These are phyloP conservation scores for Albatrellus ellisii DNA, from an alignment of 768 basidiomycete species.

Conservation along the genomic window DNA sequence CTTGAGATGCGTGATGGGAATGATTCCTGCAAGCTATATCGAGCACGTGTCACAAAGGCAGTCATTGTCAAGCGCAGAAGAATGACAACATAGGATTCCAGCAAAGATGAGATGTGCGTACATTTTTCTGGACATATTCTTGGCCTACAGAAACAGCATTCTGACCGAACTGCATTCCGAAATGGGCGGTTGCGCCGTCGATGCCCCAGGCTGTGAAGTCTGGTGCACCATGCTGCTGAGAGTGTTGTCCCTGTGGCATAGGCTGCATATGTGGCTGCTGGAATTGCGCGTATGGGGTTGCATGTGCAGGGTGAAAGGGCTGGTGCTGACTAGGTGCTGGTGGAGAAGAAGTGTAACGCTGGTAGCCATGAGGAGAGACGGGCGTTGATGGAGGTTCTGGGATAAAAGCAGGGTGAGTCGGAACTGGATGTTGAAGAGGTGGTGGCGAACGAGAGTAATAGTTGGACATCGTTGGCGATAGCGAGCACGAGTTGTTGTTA, in stretches of 20 bases:
- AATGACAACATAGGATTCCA: neutral
- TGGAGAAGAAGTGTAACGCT: conserved; percentile 57
- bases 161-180: conserved; percentile 92
- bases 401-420: conserved; percentile 78
- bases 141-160: conserved; percentile 89
- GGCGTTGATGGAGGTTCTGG: conserved; percentile 74
- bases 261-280: conserved; percentile 21
- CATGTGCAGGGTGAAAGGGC: conserved; percentile 19
- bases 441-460: conserved; percentile 48
- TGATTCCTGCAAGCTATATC: conserved; percentile 60
- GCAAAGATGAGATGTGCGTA: conserved; percentile 25
- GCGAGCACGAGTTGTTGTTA: no score
- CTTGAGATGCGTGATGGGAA: conserved; percentile 69
- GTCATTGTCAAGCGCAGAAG: neutral
- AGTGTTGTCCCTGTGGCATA: conserved; percentile 11
- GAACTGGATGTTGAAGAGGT: conserved; percentile 78
- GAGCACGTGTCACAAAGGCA: no score
- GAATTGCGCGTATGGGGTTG: conserved; percentile 35
- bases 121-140: conserved; percentile 92
- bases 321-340: conserved; percentile 20
- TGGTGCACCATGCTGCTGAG: conserved; percentile 14
- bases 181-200: conserved; percentile 87
- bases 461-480: conserved; percentile 6
- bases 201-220: conserved; percentile 73
- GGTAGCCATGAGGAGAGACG: conserved; percentile 60